Evolutionary conservation across 192 early-diverging fungal species (phyloP).

Genomic region (Backusella psychrophila): DNA sequence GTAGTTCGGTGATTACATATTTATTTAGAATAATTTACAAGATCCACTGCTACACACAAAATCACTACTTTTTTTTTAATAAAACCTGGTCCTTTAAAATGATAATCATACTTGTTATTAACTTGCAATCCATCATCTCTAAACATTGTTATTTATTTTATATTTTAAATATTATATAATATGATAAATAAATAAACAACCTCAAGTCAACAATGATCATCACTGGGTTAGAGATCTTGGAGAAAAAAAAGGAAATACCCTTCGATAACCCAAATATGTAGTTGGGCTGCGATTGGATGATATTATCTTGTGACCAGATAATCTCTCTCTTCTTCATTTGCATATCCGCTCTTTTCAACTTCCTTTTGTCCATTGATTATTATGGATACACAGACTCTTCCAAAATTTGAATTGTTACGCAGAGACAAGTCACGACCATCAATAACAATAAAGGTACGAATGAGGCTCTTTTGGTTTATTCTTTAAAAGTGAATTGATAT

Average conservation of each 20-base stretch:
- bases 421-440: neutral
- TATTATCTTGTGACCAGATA: constrained; percentile 2
- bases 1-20: neutral
- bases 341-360: neutral
- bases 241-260: neutral
- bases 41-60: neutral
- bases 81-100: neutral
- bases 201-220: neutral
- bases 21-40: neutral
- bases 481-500: neutral
- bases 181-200: neutral
- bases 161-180: neutral
- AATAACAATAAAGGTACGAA: neutral
- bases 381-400: neutral
- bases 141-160: neutral
- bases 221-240: neutral
- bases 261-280: neutral
- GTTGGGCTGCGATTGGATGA: neutral
- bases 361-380: neutral
- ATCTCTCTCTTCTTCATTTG: neutral
- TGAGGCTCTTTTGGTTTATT: neutral
- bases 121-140: neutral
- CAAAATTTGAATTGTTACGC: neutral
- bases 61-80: neutral
- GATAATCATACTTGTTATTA: neutral